phyloP scores from a whole-genome alignment of 192 early-diverging fungal genomes.

The Backusella mclennaniae region DNA sequence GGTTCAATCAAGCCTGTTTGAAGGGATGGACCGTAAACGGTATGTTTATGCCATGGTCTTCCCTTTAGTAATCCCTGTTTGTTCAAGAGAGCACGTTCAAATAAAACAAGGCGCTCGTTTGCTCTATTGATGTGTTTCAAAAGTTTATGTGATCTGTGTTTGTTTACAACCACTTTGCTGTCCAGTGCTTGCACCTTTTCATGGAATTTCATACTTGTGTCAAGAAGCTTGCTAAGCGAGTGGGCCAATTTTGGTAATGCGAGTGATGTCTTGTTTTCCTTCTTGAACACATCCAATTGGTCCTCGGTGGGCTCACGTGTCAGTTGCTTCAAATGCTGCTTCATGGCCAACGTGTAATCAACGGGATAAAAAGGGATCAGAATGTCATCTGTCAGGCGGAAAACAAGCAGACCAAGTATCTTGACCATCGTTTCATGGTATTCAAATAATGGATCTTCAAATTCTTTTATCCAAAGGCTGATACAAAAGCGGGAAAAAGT shows the following conservation, averaged over 20 bases:
- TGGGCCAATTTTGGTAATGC: background rate
- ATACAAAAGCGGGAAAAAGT: slow-evolving; percentile 4
- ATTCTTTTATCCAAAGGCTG: slow-evolving; percentile 54
- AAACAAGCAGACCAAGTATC: slow-evolving; percentile 43
- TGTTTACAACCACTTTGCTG: background rate
- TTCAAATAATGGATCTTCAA: slow-evolving; percentile 50
- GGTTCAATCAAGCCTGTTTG: background rate
- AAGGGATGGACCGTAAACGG: slow-evolving; percentile 42
- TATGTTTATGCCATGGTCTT: slow-evolving; percentile 57
- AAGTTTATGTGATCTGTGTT: slow-evolving; percentile 8
- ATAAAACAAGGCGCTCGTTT: slow-evolving; percentile 44
- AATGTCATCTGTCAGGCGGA: slow-evolving; percentile 42
- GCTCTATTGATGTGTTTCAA: slow-evolving; percentile 17
- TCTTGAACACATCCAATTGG: background rate
- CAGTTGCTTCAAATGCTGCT: slow-evolving; percentile 33
- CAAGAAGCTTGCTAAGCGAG: background rate
- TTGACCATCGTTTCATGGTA: slow-evolving; percentile 50
- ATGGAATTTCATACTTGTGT: background rate
- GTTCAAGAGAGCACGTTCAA: slow-evolving; percentile 56
- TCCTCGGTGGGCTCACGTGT: slow-evolving; percentile 1
- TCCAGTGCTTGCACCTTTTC: background rate
- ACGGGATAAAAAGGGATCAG: slow-evolving; percentile 37
- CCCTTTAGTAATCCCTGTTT: slow-evolving; percentile 44
- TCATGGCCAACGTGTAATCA: slow-evolving; percentile 43
- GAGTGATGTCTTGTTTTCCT: background rate